phyloP scores from a whole-genome alignment of 2,329 filamentous ascomycete genomes.

The Botrytis tulipae region DNA sequence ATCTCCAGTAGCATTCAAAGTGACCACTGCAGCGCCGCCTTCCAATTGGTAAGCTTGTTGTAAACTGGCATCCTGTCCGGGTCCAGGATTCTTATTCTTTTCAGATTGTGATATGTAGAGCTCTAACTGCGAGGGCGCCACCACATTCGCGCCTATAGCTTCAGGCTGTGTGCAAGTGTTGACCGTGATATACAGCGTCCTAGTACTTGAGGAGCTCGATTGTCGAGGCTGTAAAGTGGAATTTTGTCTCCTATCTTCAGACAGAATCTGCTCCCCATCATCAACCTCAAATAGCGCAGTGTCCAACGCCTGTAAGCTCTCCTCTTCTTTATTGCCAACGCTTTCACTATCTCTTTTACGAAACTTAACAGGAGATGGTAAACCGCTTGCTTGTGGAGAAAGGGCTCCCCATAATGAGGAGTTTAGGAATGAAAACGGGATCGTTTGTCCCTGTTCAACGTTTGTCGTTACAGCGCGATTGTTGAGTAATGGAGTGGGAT shows the following conservation, averaged over 20 bases:
- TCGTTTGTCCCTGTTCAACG: constrained; percentile 59
- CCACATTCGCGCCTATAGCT: constrained; percentile 27
- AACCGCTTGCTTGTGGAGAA: constrained; percentile 38
- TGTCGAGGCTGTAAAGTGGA: constrained; percentile 27
- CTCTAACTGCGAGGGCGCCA: constrained; percentile 66
- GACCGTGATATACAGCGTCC: constrained; percentile 70
- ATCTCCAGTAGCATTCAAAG: constrained; percentile 59
- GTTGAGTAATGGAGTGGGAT: constrained; percentile 54
- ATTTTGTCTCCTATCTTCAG: background rate
- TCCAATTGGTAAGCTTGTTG: constrained; percentile 31
- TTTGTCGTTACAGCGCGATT: constrained; percentile 62
- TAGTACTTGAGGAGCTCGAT: constrained; percentile 22
- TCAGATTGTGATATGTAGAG: constrained; percentile 71
- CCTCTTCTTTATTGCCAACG: constrained; percentile 20
- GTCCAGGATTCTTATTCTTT: constrained; percentile 65
- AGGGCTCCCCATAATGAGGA: constrained; percentile 50
- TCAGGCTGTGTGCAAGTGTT: constrained; percentile 80
- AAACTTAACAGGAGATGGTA: constrained; percentile 38
- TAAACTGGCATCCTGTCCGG: constrained; percentile 39
- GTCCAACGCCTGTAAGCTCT: constrained; percentile 19
- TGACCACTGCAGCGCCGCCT: constrained; percentile 48
- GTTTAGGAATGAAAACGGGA: constrained; percentile 63
- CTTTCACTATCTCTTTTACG: constrained; percentile 26
- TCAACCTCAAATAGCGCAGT: background rate
- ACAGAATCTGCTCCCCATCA: background rate